phyloP scores from a whole-genome alignment of 306 rosid genomes.

The Malus fusca region DNA sequence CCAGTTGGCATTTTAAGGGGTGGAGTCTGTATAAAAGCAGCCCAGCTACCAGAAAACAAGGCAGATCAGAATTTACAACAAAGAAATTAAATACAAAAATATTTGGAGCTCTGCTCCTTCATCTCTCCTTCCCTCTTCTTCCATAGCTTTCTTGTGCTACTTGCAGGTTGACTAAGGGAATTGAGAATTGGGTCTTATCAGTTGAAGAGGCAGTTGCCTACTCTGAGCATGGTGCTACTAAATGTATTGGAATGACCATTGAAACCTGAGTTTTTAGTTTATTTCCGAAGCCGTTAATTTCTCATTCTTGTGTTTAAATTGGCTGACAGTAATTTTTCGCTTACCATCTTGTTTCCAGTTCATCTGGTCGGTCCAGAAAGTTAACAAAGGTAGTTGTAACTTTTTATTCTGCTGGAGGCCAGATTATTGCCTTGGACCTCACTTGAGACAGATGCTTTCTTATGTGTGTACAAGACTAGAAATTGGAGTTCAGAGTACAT shows the following conservation, averaged over 20 bases:
- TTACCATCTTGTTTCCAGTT: background rate
- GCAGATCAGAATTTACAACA: no score
- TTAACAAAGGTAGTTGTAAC: background rate
- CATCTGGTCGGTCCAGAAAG: background rate
- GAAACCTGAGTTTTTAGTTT: slow-evolving; percentile 62
- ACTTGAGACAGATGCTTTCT: slow-evolving; percentile 91
- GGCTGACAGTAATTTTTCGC: background rate
- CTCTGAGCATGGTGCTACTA: slow-evolving; percentile 85
- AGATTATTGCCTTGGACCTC: slow-evolving; percentile 98
- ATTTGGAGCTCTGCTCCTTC: no score
- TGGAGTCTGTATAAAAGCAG: no score
- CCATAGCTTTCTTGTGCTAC: no score
- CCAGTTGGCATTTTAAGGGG: no score
- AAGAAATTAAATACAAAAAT: no score
- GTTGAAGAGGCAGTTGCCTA: slow-evolving; percentile 93
- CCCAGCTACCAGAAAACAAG: no score
- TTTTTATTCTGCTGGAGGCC: slow-evolving; percentile 64
- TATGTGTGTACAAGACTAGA: slow-evolving; percentile 94
- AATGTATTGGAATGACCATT: slow-evolving; percentile 97
- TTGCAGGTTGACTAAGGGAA: no score
- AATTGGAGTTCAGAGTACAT: slow-evolving; percentile 97
- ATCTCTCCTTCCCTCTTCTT: no score
- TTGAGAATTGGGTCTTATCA: no score
- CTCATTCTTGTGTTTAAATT: background rate
- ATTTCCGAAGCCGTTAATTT: background rate